phyloP scores from a whole-genome alignment of 2,329 filamentous ascomycete species.

The Stagonosporopsis chrysanthemi region DNA sequence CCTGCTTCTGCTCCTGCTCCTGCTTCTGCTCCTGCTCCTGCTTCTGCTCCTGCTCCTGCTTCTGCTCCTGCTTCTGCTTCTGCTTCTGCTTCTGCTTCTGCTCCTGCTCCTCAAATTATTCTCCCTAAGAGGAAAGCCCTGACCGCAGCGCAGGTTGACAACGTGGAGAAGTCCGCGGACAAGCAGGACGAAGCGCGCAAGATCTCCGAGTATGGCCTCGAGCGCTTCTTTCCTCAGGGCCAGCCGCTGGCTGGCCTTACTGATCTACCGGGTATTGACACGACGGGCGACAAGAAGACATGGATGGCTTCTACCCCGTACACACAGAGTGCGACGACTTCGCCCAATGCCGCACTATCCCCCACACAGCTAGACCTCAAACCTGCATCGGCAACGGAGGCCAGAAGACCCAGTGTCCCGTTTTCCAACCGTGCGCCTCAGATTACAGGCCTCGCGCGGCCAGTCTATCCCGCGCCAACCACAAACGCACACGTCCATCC shows the following conservation, averaged over 20 bases:
- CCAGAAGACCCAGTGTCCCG: constrained; percentile 44
- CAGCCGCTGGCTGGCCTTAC: constrained; percentile 33
- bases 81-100: constrained; percentile 41
- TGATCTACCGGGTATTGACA: constrained; percentile 15
- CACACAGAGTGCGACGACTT: constrained; percentile 25
- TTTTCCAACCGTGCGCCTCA: constrained; percentile 41
- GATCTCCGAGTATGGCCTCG: constrained; percentile 13
- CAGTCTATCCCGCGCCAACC: constrained; percentile 36
- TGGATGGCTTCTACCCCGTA: constrained; percentile 11
- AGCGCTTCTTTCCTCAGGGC: constrained; percentile 18
- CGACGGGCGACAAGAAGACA: constrained; percentile 3
- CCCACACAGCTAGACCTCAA: constrained; percentile 24
- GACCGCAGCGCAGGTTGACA: constrained; percentile 53
- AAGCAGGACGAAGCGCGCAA: constrained; percentile 27
- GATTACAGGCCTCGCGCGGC: constrained; percentile 49
- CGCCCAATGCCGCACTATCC: constrained; percentile 27
- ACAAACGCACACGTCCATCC: constrained; percentile 28
- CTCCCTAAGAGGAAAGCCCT: constrained; percentile 56
- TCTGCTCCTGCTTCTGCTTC: too few species aligned
- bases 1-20: constrained; percentile 37
- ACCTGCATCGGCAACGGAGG: constrained; percentile 23
- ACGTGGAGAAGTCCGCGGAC: constrained; percentile 39
- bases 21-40: constrained; percentile 39
- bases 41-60: constrained; percentile 40
- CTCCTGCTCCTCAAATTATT: constrained; percentile 45